Evolutionary conservation across 768 basidiomycete genomes (phyloP).

Genomic region (Tephrocybe sp.): DNA sequence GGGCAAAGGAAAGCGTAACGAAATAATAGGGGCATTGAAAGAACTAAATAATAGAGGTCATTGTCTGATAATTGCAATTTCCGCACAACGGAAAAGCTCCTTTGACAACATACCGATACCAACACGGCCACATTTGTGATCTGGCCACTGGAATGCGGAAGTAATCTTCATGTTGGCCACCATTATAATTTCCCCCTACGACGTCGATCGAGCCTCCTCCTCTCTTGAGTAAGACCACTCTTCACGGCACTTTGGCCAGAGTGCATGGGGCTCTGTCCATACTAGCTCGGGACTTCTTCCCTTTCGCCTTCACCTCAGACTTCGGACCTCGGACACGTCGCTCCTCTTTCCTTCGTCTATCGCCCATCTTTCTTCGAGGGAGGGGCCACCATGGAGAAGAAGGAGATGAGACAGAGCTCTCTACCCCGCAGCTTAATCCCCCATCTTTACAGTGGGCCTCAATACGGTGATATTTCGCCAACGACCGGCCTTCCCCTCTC

Average conservation of each 20-base stretch:
- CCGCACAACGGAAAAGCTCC: background rate
- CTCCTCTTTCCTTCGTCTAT: slow-evolving; percentile 20
- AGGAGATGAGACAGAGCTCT: slow-evolving; percentile 37
- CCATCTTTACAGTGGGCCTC: slow-evolving; percentile 42
- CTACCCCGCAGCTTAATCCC: slow-evolving; percentile 50
- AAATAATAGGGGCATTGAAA: background rate
- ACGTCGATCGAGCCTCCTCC: slow-evolving; percentile 32
- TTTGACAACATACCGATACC: slow-evolving; percentile 6
- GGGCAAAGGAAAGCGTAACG: background rate
- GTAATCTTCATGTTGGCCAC: slow-evolving; percentile 33
- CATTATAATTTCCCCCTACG: slow-evolving; percentile 35
- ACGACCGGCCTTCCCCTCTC: slow-evolving; percentile 13
- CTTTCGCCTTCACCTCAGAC: slow-evolving; percentile 15
- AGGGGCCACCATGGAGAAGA: slow-evolving; percentile 20
- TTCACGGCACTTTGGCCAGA: slow-evolving; percentile 22
- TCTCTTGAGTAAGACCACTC: slow-evolving; percentile 20
- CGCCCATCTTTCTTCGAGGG: slow-evolving; percentile 14
- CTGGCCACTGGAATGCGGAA: slow-evolving; percentile 28
- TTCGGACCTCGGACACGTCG: slow-evolving; percentile 14
- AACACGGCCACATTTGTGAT: slow-evolving; percentile 15
- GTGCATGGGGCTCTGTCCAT: slow-evolving; percentile 27
- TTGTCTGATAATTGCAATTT: background rate
- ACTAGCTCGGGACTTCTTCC: slow-evolving; percentile 18
- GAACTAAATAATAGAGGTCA: background rate
- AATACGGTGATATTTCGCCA: slow-evolving; percentile 26